A percentile compares a stretch with the other conserved stretches of the same genome.
These are phyloP conservation scores for Trichaptum fuscoviolaceum DNA, from an alignment of 768 basidiomycete species.

Conservation along the genomic window DNA sequence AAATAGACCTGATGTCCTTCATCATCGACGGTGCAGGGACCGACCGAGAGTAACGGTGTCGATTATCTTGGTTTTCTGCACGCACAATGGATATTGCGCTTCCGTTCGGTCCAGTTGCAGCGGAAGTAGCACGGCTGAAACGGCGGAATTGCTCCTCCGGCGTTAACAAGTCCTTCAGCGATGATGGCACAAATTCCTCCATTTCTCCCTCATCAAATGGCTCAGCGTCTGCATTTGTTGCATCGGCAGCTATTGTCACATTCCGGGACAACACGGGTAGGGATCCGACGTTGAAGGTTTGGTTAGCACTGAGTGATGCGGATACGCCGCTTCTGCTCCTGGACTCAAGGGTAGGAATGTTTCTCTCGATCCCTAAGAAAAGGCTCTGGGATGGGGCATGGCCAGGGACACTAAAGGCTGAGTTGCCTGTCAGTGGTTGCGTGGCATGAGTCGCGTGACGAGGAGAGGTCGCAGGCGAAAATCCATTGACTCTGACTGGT, in stretches of 20 bases:
- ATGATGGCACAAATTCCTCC: conserved; percentile 87
- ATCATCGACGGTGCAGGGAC: conserved; percentile 75
- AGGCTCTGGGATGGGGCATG: conserved; percentile 36
- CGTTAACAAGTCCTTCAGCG: conserved; percentile 83
- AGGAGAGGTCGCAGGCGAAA: conserved; percentile 61
- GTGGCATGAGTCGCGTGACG: conserved; percentile 25
- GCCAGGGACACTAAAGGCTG: conserved; percentile 76
- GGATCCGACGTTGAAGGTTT: conserved; percentile 31
- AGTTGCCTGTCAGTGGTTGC: conserved; percentile 40
- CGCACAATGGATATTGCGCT: conserved; percentile 20
- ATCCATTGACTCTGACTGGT: conserved; percentile 35
- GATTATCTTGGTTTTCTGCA: conserved; percentile 25
- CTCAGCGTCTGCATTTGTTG: conserved; percentile 18
- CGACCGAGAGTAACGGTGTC: conserved; percentile 77
- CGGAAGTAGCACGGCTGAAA: conserved; percentile 68
- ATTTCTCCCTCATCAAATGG: conserved; percentile 69
- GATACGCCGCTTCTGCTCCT: conserved; percentile 48
- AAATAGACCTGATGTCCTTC: conserved; percentile 74
- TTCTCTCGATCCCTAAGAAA: conserved; percentile 37
- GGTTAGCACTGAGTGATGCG: conserved; percentile 58
- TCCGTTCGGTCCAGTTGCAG: conserved; percentile 18
- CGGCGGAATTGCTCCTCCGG: conserved; percentile 81
- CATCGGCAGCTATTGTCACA: conserved; percentile 23
- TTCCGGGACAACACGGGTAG: conserved; percentile 19
- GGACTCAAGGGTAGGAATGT: conserved; percentile 26